Conservation (phyloP, 441 rosid genomes). For the Brassica hybrid region DNA sequence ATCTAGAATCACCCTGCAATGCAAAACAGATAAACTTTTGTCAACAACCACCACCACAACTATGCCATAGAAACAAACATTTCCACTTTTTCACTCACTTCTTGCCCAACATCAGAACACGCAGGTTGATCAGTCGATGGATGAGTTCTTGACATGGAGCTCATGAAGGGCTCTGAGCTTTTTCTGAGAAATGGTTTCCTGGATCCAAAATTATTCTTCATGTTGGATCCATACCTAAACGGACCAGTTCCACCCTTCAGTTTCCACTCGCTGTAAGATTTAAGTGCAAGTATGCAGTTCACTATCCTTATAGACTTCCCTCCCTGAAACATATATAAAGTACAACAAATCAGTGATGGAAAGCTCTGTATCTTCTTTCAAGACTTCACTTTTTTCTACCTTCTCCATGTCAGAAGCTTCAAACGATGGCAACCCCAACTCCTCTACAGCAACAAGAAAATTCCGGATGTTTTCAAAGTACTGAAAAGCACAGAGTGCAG, state of each 20-base stretch:
- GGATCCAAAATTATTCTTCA: constrained; percentile 43
- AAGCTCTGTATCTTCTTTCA: constrained; percentile 20
- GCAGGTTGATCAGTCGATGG: constrained; percentile 44
- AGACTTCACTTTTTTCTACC: constrained; percentile 39
- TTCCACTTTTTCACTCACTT: constrained; percentile 23
- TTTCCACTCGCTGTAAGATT: constrained; percentile 69
- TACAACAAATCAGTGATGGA: no score
- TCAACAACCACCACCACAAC: constrained; percentile 12
- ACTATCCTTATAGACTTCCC: constrained; percentile 68
- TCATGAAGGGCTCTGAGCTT: constrained; percentile 58
- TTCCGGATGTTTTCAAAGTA: constrained; percentile 76
- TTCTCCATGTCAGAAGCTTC: constrained; percentile 75
- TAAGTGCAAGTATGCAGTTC: constrained; percentile 68
- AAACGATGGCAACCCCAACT: constrained; percentile 70
- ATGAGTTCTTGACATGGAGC: constrained; percentile 50
- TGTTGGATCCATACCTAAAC: constrained; percentile 54
- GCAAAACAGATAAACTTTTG: constrained; percentile 13
- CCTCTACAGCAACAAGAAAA: constrained; percentile 61
- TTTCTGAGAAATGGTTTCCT: constrained; percentile 58
- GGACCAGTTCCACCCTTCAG: constrained; percentile 57
- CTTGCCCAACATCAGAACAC: constrained; percentile 35
- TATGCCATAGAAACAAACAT: constrained; percentile 19
- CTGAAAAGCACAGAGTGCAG: constrained; percentile 68
- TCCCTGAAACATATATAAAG: no score
- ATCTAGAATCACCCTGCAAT: constrained; percentile 61